These are phyloP conservation scores for Orbilia ellipsospora DNA, from an alignment of 2,329 filamentous ascomycete genomes.

Conservation along the genomic window DNA sequence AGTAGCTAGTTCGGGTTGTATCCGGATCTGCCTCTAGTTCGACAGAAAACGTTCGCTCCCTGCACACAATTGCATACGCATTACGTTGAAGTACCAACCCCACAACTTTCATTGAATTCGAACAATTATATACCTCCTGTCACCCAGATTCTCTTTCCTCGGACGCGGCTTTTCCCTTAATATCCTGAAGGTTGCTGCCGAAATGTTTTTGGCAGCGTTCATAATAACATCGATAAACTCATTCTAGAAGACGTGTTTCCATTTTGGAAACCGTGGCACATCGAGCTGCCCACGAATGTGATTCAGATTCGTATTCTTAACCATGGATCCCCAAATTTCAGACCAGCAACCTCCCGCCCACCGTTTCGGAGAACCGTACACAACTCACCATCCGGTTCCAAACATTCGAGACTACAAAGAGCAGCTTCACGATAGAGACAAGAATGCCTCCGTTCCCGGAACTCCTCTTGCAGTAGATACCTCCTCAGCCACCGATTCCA, in stretches of 20 bases:
- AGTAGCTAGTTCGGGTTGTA: slow-evolving; percentile 14
- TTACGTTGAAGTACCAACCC: slow-evolving; percentile 8
- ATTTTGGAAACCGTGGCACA: too few species aligned
- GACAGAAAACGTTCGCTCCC: slow-evolving; percentile 6
- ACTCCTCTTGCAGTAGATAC: slow-evolving; percentile 13
- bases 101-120: too few species aligned
- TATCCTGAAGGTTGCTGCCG: not conserved
- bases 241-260: too few species aligned
- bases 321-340: slow-evolving; percentile 3
- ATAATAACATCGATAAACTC: not conserved
- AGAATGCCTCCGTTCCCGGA: slow-evolving; percentile 7
- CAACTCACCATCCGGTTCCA: slow-evolving; percentile 65
- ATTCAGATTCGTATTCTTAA: not conserved
- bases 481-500: not conserved
- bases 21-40: slow-evolving; percentile 28
- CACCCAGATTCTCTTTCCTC: too few species aligned
- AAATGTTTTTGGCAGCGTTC: not conserved
- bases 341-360: slow-evolving; percentile 52
- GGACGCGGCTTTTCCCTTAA: too few species aligned
- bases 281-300: not conserved
- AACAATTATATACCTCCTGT: too few species aligned
- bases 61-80: not conserved
- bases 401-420: slow-evolving; percentile 67
- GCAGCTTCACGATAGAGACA: slow-evolving; percentile 59
- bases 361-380: slow-evolving; percentile 64